A percentile compares a stretch with the other conserved stretches of the same genome.
Evolutionary conservation across 2,329 filamentous ascomycete species (phyloP).

Genomic region (Fusarium annulatum): DNA sequence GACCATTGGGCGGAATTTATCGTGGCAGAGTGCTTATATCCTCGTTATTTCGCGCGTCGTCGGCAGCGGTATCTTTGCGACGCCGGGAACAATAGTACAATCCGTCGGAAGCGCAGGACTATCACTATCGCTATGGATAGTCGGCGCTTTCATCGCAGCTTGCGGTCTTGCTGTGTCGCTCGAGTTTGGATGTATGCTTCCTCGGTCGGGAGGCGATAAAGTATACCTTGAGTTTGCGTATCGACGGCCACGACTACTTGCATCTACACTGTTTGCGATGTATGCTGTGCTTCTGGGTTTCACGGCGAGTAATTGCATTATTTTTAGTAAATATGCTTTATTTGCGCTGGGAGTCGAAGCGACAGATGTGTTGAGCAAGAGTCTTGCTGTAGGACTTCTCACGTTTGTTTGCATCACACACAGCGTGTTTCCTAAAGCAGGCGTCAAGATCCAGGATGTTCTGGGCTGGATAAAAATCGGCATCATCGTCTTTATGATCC

Average conservation of each 20-base stretch:
- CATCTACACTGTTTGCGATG: slow-evolving; percentile 71
- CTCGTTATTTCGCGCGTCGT: slow-evolving; percentile 76
- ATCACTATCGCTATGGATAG: slow-evolving; percentile 70
- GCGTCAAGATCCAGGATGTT: slow-evolving; percentile 69
- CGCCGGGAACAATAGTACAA: slow-evolving; percentile 73
- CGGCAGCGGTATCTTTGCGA: slow-evolving; percentile 78
- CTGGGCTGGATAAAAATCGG: slow-evolving; percentile 73
- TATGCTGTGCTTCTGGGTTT: slow-evolving; percentile 74
- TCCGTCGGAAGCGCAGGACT: slow-evolving; percentile 74
- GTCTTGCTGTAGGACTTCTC: slow-evolving; percentile 66
- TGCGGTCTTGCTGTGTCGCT: slow-evolving; percentile 71
- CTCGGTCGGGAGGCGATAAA: slow-evolving; percentile 74
- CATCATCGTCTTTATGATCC: slow-evolving; percentile 69
- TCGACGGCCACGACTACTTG: slow-evolving; percentile 70
- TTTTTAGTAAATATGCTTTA: slow-evolving; percentile 73
- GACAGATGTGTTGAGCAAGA: slow-evolving; percentile 63
- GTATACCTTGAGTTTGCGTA: slow-evolving; percentile 79
- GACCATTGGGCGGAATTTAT: slow-evolving; percentile 67
- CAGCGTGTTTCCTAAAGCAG: slow-evolving; percentile 65
- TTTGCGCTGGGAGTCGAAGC: slow-evolving; percentile 66
- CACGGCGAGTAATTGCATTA: slow-evolving; percentile 76
- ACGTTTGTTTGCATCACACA: slow-evolving; percentile 69
- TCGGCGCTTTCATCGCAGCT: slow-evolving; percentile 70
- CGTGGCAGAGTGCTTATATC: slow-evolving; percentile 73
- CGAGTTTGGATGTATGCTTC: slow-evolving; percentile 78